Evolutionary conservation across 2,329 filamentous ascomycete genomes (phyloP), one percentile per base, ranked within the genome.

Genomic region (Claviceps sorghi): DNA sequence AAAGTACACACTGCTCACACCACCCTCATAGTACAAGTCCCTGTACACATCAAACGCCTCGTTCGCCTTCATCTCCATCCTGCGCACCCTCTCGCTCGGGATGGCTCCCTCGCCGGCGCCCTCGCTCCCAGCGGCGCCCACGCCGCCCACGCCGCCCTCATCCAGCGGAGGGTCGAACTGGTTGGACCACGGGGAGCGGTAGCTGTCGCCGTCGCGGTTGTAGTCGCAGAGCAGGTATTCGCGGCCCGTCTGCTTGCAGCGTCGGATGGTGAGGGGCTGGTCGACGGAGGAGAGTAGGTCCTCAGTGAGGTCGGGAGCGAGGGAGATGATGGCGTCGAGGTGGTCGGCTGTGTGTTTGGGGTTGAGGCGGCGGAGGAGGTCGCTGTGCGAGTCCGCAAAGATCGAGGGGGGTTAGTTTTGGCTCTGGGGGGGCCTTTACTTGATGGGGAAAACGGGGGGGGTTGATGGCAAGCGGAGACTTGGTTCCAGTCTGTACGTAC

Each of bases 191-290:
- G 93, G 93, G 58, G 88, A 95, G 57, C 93, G 86, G 78, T 95
- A 95, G 71, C 86, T 94, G 73, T 96, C 91, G 57, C 93, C 93
- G 71, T 98, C 93, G 58, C 93, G 90, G 78, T 98, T 98, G 79
- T 98, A 98, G 78, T 98, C 93, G 77, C 93, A 98, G 64, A 96
- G 86, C 50, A 98, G 82, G 74, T 95, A 98, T 72, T 97, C 93
- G 60, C 91, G 86, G 61, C 89, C 88, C 34, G 88, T 86, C 70
- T 90, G 86, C 61, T 82, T 81, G 76, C 93, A 97, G 59, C 87
- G 85, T 61, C 85, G 83, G 57, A 94, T 79, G 54, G 86, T 83
- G 53, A 98, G 83, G 26, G 93, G 93, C 69, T 97, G 91, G 71
- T 98, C 93, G 61, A 98, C 93, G 26, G 91, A 95, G 59, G 91